Conservation (phyloP, 257 asterid genomes). For the Nicotiana otophora region DNA sequence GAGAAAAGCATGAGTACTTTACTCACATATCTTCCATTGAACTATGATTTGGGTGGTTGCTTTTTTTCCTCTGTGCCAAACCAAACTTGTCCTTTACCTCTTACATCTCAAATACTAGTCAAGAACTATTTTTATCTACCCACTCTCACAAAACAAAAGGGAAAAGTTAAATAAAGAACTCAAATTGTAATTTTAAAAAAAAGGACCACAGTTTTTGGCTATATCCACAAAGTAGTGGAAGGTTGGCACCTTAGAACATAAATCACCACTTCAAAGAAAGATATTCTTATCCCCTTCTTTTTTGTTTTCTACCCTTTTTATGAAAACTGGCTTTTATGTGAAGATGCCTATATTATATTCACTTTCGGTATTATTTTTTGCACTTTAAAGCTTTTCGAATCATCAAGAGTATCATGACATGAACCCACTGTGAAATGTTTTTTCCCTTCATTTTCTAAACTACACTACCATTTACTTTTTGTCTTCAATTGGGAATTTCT, state of each 20-base stretch:
- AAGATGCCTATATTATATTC: neutral
- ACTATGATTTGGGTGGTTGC: neutral
- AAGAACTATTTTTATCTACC: neutral
- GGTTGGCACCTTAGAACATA: conserved; percentile 4
- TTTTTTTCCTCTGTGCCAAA: neutral
- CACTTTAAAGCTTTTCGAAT: conserved; percentile 6
- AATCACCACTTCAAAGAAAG: conserved; percentile 1
- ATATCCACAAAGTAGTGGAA: neutral
- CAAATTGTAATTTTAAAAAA: neutral
- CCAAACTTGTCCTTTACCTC: too few relatives aligned
- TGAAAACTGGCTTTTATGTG: neutral
- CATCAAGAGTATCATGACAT: neutral
- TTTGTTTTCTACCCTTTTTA: neutral
- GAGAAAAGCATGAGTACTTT: neutral
- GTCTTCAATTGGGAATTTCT: neutral
- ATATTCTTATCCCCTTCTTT: conserved; percentile 4
- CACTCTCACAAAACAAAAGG: neutral
- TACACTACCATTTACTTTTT: neutral
- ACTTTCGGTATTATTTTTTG: neutral
- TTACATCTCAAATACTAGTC: neutral
- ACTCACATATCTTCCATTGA: neutral
- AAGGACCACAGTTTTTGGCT: neutral
- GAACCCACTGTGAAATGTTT: neutral
- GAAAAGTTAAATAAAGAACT: neutral
- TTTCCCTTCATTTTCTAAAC: neutral